These are phyloP conservation scores for Zygoascus sp. DNA, from an alignment of 1,139 yeast species.

Conservation along the genomic window DNA sequence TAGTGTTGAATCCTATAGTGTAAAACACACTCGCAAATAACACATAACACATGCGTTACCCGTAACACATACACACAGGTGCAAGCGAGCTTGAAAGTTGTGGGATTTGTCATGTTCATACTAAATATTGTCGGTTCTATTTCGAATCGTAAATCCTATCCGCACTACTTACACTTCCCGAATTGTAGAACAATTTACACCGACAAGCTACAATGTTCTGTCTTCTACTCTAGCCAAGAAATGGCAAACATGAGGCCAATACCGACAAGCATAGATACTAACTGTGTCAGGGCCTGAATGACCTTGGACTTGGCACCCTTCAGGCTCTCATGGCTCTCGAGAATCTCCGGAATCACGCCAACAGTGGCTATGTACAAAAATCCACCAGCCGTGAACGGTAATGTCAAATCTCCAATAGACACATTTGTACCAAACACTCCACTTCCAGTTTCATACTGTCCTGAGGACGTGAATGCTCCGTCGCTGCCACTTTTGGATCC, in stretches of 20 bases:
- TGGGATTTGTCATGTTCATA: no score
- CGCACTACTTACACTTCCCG: no score
- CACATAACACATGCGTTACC: no score
- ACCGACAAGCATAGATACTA: conserved; percentile 45
- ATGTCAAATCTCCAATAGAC: conserved; percentile 46
- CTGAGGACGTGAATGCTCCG: background rate
- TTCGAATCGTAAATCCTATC: no score
- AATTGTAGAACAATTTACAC: no score
- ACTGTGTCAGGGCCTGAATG: conserved; percentile 39
- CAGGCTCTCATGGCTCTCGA: conserved; percentile 41
- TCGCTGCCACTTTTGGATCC: conserved; percentile 5
- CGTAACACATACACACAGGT: no score
- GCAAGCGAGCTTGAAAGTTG: no score
- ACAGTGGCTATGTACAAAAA: conserved; percentile 62
- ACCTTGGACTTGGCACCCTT: conserved; percentile 33
- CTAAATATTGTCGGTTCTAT: no score
- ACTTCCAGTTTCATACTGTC: conserved; percentile 9
- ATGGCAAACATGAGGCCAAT: conserved; percentile 48
- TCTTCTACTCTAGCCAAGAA: conserved; percentile 48
- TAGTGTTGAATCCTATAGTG: no score
- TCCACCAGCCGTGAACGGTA: conserved; percentile 71
- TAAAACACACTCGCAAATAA: no score
- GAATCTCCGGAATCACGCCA: conserved; percentile 59
- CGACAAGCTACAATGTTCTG: background rate
- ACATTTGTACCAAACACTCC: conserved; percentile 51